These are phyloP conservation scores for Phytophthora brassicae DNA, from an alignment of 352 stramenopile species.

Conservation along the genomic window DNA sequence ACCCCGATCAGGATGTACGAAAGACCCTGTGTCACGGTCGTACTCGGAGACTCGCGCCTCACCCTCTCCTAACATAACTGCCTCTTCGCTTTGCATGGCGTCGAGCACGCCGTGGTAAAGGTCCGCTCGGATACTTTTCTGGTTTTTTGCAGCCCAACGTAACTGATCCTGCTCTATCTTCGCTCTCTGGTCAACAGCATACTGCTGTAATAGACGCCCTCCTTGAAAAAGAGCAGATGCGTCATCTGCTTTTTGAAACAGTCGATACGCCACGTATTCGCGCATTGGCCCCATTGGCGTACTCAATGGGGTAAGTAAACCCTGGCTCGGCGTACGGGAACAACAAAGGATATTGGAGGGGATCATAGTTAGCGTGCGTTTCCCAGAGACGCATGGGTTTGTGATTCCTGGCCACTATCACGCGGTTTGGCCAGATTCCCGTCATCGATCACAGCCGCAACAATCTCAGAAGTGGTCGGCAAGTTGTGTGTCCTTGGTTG, in stretches of 20 bases:
- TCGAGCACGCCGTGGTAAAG: background rate
- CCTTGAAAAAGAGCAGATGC: background rate
- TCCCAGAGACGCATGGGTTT: too few relatives aligned
- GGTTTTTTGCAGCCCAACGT: background rate
- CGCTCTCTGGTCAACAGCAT: background rate
- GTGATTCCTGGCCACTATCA: too few relatives aligned
- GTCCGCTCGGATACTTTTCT: background rate
- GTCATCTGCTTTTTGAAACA: background rate
- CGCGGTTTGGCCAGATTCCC: too few relatives aligned
- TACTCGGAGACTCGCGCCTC: background rate
- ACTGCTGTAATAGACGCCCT: background rate
- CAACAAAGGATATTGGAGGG: too few relatives aligned
- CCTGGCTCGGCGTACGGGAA: too few relatives aligned
- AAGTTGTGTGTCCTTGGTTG: too few relatives aligned
- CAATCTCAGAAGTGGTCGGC: too few relatives aligned
- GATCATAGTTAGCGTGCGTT: too few relatives aligned
- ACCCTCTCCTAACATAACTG: background rate
- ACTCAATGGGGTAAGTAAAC: too few relatives aligned
- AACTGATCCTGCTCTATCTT: background rate
- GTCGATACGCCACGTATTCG: background rate
- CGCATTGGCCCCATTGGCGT: too few relatives aligned
- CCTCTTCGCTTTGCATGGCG: background rate
- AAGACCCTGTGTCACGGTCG: background rate
- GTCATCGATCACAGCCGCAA: too few relatives aligned
- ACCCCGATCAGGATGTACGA: background rate